These are phyloP conservation scores for Yamadazyma oceani DNA, from an alignment of 1,139 yeast genomes.

Conservation along the genomic window DNA sequence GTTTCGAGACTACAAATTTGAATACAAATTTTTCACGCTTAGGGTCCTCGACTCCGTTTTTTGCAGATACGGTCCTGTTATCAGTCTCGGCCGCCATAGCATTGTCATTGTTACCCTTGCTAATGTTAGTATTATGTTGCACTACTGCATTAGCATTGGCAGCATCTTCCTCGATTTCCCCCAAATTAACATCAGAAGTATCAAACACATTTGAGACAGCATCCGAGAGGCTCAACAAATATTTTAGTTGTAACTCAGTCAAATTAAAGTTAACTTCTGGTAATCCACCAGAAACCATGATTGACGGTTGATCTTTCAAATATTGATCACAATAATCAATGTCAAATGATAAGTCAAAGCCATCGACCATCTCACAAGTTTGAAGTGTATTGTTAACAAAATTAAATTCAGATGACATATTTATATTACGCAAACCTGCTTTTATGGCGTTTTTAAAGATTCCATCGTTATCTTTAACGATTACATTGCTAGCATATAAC, in stretches of 20 bases:
- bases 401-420: constrained; percentile 59
- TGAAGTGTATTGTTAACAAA: constrained; percentile 50
- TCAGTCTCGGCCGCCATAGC: neutral
- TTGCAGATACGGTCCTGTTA: neutral
- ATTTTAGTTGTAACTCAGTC: constrained; percentile 75
- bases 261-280: constrained; percentile 66
- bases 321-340: constrained; percentile 54
- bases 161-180: constrained; percentile 67
- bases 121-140: constrained; percentile 23
- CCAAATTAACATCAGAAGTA: constrained; percentile 37
- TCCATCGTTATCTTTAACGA: constrained; percentile 25
- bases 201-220: constrained; percentile 55
- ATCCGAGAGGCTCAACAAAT: constrained; percentile 55
- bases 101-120: neutral
- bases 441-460: constrained; percentile 46
- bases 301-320: constrained; percentile 45
- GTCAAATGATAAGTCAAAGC: constrained; percentile 64
- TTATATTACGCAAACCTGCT: constrained; percentile 73
- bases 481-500: constrained; percentile 66
- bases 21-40: constrained; percentile 48
- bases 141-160: constrained; percentile 50
- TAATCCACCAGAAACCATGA: constrained; percentile 57
- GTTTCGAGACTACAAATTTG: constrained; percentile 57
- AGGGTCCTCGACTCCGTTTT: constrained; percentile 12
- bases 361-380: constrained; percentile 62